A percentile compares a stretch with the other conserved stretches of the same genome.
Conservation (phyloP, 345 rosid species). For the Salix caprea region DNA sequence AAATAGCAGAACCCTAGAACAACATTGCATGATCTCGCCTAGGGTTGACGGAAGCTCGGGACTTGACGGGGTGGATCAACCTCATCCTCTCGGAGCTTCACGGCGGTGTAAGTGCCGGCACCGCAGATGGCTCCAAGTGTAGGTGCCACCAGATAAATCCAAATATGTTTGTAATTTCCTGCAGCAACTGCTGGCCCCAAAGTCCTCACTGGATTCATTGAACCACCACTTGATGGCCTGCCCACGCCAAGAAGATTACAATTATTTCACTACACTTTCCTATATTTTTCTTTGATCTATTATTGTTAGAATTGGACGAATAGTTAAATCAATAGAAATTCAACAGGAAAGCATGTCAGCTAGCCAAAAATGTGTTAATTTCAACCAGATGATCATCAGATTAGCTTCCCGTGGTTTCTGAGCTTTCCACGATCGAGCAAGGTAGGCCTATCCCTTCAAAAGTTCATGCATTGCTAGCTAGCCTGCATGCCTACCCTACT, state of each 20-base stretch:
- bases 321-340: too few species aligned
- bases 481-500: not conserved
- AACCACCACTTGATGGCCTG: slow-evolving; percentile 85
- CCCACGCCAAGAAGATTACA: not conserved
- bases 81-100: slow-evolving; percentile 66
- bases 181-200: slow-evolving; percentile 94
- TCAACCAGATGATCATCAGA: not conserved
- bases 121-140: slow-evolving; percentile 82
- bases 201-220: slow-evolving; percentile 80
- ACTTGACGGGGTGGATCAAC: slow-evolving; percentile 59
- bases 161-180: slow-evolving; percentile 66
- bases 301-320: not conserved
- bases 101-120: slow-evolving; percentile 65
- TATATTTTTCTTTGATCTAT: not conserved
- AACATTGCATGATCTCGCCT: slow-evolving; percentile 4
- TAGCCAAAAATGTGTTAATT: not conserved
- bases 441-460: not conserved
- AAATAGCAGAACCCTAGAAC: slow-evolving; percentile 8
- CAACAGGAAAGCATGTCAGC: not conserved
- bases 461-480: not conserved
- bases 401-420: not conserved
- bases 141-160: slow-evolving; percentile 86
- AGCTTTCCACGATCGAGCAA: not conserved
- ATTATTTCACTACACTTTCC: not conserved
- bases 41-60: slow-evolving; percentile 80